Conservation (phyloP, 2,329 filamentous ascomycete genomes). For the Xylariaceae sp. region DNA sequence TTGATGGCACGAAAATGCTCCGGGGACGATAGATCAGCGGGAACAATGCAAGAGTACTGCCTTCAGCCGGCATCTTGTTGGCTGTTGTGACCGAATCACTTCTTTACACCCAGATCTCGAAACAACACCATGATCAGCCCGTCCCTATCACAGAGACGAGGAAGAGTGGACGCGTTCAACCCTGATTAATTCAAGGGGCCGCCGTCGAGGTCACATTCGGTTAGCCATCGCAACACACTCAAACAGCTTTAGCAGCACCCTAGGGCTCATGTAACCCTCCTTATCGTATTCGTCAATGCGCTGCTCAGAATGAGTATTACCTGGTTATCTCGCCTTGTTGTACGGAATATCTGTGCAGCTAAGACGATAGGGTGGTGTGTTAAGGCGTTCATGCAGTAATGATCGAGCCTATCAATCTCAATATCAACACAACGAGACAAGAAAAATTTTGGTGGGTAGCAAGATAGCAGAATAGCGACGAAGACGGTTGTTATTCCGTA, state of each 20-base stretch:
- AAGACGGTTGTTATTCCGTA: too few relatives aligned
- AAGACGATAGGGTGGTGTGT: neutral
- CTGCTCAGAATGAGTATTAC: neutral
- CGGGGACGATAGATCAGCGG: neutral
- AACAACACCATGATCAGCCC: neutral
- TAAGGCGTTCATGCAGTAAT: neutral
- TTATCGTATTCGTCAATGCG: neutral
- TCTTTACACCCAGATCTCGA: neutral
- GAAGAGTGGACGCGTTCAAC: neutral
- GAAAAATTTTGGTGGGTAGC: too few relatives aligned
- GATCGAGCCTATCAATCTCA: neutral
- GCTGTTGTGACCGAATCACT: neutral
- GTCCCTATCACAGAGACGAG: neutral
- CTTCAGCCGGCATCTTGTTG: neutral
- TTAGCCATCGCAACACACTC: neutral
- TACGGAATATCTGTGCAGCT: too few relatives aligned
- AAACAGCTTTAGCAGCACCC: neutral
- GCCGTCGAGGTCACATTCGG: neutral
- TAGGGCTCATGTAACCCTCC: neutral
- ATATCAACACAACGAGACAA: too few relatives aligned
- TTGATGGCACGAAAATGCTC: neutral
- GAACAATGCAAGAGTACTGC: neutral
- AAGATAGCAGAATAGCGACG: too few relatives aligned
- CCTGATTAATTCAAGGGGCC: neutral
- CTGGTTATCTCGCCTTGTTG: too few relatives aligned